Percentiles rank a stretch among this genome's conserved stretches.
Evolutionary conservation across 1,284 basidiomycete genomes (phyloP).

Genomic region (Rhodotorula sp.): DNA sequence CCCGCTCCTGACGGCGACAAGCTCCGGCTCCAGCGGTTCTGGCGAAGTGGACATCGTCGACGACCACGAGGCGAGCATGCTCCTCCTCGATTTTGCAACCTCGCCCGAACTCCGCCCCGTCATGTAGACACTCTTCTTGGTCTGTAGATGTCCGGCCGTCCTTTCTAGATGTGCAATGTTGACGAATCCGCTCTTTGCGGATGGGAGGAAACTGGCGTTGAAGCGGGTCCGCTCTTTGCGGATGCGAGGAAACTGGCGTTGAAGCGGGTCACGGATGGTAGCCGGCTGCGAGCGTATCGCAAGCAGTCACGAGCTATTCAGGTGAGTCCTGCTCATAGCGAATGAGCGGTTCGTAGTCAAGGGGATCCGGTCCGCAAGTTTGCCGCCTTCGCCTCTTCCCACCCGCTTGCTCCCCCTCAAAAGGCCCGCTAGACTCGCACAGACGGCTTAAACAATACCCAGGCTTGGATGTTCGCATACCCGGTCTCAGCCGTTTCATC

Average conservation of each 20-base stretch:
- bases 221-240: no score
- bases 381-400: not conserved
- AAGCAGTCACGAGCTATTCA: not conserved
- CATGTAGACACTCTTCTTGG: not conserved
- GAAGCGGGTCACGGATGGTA: no score
- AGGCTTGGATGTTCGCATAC: not conserved
- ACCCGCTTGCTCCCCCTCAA: not conserved
- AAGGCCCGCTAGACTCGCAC: not conserved
- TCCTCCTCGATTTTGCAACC: slow-evolving; percentile 28
- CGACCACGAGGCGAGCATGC: slow-evolving; percentile 19
- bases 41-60: not conserved
- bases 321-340: not conserved
- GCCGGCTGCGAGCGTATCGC: not conserved
- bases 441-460: not conserved
- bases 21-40: not conserved
- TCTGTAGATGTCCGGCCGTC: not conserved
- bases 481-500: not conserved
- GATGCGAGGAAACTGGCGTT: no score
- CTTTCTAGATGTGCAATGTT: not conserved
- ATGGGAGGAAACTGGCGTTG: no score
- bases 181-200: not conserved
- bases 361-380: not conserved
- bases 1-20: not conserved
- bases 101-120: slow-evolving; percentile 36
- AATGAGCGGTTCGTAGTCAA: not conserved